Evolutionary conservation across 345 rosid genomes (phyloP), one percentile per base, ranked within the genome.

Genomic region (Linum lewisii): DNA sequence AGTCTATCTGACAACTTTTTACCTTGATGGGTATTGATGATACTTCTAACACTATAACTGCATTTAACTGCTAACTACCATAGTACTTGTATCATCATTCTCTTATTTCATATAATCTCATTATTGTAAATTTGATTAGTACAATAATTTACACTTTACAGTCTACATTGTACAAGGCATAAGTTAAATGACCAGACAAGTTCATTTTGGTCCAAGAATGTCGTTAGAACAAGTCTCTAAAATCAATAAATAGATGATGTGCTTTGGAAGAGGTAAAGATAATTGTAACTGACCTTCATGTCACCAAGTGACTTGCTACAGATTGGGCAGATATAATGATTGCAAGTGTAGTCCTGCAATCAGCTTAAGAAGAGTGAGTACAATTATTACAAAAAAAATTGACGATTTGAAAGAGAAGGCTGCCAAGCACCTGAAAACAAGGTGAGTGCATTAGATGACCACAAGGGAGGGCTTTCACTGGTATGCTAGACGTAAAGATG

Each of bases 281-380:
- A 18, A 19, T 29, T 49, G 63, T 58, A 74, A 73, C 81, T 71
- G 54, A 87, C 97, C 87, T 82, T 83, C 97, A 90, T 90, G 72
- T 87, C 89, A 56, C 95, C 97, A 51, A 90, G 84, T 25, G 97
- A 87, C 72, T 87, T 90, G 89, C 87, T 75, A 72, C 97, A 87
- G n/a, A 90, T 78, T 49, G 93, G 93, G 73, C 93, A 87, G 52
- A 79, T 81, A 63, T 85, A 90, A 74, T 82, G 83, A 52, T 80
- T 70, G 59, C 82, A 82, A 24, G 94, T 87, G 65, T 87, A 90
- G 9, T 79, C 87, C 95, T 87, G 70, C 63, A 58, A 79, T 62
- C 69, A 69, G 59, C 66, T 79, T 60, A 36, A 69, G 57, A 68
- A 42, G 64, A 20, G 60, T 49, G 52, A 67, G 36, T 36, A 63